A percentile compares a stretch with the other conserved stretches of the same genome.
Evolutionary conservation across 345 rosid species (phyloP).

Genomic region (Orychophragmus violaceus): DNA sequence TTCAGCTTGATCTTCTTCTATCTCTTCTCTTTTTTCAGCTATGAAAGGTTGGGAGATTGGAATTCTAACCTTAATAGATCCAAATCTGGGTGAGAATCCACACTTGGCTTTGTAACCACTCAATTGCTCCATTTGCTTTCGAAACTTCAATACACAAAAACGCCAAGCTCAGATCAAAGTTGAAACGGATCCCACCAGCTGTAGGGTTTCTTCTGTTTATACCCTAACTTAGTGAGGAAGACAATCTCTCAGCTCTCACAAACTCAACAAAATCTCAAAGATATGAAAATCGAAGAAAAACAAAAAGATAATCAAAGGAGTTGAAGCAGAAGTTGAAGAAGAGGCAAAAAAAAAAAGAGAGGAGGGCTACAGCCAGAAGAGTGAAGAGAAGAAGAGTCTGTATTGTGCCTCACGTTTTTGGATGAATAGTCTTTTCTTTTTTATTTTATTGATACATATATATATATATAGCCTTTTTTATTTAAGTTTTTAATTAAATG

Average conservation of each 20-base stretch:
- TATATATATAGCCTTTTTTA: neutral
- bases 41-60: conserved; percentile 6
- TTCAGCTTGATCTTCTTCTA: neutral
- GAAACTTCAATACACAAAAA: conserved; percentile 2
- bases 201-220: neutral
- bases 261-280: conserved; percentile 6
- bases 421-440: conserved; percentile 23
- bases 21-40: conserved; percentile 3
- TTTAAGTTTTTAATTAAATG: conserved; percentile 8
- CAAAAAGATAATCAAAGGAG: neutral
- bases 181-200: conserved; percentile 17
- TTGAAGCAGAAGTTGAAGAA: neutral
- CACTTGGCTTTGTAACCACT: neutral
- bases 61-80: conserved; percentile 17
- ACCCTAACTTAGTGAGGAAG: conserved; percentile 16
- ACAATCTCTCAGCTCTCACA: neutral
- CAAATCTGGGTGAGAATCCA: conserved; percentile 21
- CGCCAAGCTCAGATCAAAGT: conserved; percentile 5
- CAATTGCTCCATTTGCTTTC: conserved; percentile 1
- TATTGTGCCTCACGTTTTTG: conserved; percentile 33
- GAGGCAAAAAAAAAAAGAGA: too few species aligned
- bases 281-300: neutral
- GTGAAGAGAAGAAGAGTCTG: conserved; percentile 30
- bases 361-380: conserved; percentile 17
- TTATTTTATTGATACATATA: neutral